phyloP scores from a whole-genome alignment of 2,329 filamentous ascomycete species.

The Ustulina deusta region DNA sequence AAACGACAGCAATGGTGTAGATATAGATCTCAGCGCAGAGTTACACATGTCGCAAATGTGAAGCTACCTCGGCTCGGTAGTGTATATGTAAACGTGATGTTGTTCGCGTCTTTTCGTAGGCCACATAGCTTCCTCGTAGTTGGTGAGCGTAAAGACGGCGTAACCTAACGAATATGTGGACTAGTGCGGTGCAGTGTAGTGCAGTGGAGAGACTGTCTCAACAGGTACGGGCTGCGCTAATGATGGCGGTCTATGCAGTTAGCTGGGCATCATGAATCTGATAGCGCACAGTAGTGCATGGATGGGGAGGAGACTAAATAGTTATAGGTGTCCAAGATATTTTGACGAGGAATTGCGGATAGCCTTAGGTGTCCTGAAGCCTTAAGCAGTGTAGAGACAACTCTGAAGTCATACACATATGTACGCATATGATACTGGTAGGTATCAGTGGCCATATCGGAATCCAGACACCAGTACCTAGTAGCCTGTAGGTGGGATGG shows the following conservation, averaged over 20 bases:
- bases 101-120: background rate
- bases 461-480: too few relatives aligned
- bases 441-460: too few relatives aligned
- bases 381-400: too few relatives aligned
- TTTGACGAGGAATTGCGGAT: too few relatives aligned
- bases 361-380: too few relatives aligned
- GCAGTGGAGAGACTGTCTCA: background rate
- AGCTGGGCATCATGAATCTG: background rate
- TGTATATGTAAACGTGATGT: background rate
- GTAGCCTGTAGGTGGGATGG: background rate
- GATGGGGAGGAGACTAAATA: too few relatives aligned
- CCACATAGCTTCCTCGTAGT: background rate
- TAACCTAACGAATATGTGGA: background rate
- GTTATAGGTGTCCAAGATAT: too few relatives aligned
- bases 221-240: background rate
- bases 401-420: too few relatives aligned
- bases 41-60: background rate
- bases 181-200: too few relatives aligned
- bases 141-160: background rate
- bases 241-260: background rate
- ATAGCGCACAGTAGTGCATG: background rate
- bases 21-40: background rate
- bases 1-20: background rate
- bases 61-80: too few relatives aligned
- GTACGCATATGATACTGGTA: too few relatives aligned